Base-by-base conservation (phyloP, 2,329 filamentous ascomycete species). In the Penicillium sp. region DNA sequence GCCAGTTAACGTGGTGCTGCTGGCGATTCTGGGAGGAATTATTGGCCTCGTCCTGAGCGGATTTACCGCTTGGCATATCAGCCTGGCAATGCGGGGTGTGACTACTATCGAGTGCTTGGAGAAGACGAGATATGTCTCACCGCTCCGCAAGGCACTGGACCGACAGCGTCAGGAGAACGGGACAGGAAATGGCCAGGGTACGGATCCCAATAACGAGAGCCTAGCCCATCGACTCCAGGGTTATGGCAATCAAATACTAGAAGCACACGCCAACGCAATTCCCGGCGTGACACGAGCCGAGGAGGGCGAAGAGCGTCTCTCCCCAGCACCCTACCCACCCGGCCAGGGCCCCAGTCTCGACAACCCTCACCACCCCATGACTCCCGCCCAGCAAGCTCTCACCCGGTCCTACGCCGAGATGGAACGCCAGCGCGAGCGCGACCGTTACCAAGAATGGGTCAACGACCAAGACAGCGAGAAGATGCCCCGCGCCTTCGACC, bases 21-120 rank as follows among this genome's bases (percentile, higher is more conserved):
- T 98, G 57, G 88, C 89, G 22, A 91, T 98, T 22, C 82, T 98
- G 42, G 87, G 90, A 39, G 94, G 93, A 14, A 96, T 99, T 67
- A 96, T 99, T 62, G 92, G 91, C 0, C 77, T 99, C 8, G 94
- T 97, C 1, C 82, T 99, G 20, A 88, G 88, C 12, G 92, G 91
- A 0, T 99, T 99, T 72, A 96, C 93, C 0, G 84, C 80, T 1
- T 99, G 95, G 93, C 95, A 99, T 80, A 83, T 98, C 57, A 86
- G 90, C 74, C 83, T 99, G 1, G 91, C 91, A 1, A 79, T 85
- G 55, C 84, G 85, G 28, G 92, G 91, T 3, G 88, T 96, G 76
- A 99, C 95, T 0, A 99, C 95, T 3, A 97, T 99, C 60, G 95
- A 99, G 75, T 96, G 90, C 69, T 81, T 99, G 60, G 95, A 99